Evolutionary conservation across 2,329 filamentous ascomycete genomes (phyloP), one percentile per base, ranked within the genome.

Genomic region (Penicillium verrucosum): DNA sequence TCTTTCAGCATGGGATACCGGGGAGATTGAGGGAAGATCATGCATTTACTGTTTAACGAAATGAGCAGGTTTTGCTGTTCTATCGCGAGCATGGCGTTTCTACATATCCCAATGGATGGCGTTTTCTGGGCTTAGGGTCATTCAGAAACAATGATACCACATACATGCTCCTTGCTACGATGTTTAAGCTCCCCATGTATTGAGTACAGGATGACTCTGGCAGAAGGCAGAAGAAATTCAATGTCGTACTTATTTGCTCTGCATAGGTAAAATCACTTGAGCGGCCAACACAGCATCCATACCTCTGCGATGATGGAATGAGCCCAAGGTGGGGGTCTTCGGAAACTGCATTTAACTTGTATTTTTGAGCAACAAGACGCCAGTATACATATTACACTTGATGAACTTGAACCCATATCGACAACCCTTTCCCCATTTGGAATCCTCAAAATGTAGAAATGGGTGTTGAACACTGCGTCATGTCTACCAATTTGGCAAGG

Each of bases 61-160:
- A 54, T 46, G 54, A 60, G 61, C 58, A 53, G 55, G 48, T 58
- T 51, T 54, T 58, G 51, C 56, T 59, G 52, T 51, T 53, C 36
- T 45, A 54, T 57, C 56, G 66, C 62, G 49, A 70, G 68, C 68
- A 60, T 62, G 67, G 68, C 66, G 68, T 69, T 61, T 62, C 50
- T 56, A 36, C 16, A 50, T 44, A 57, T 56, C 40, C 55, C 52
- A 63, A 64, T 60, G 59, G 47, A 65, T 55, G 61, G 60, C 57
- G 55, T 64, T 65, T 54, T 46, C 44, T 55, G 52, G 49, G 23
- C 23, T 43, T 55, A 55, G 38, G 44, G 30, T 49, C 52, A 55
- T 43, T 44, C 25, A 37, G 40, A 50, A 16, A 21, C 51, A 51
- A 55, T 51, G 46, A 44, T 50, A 51, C 40, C 9, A 27, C 30